phyloP scores from a whole-genome alignment of 768 basidiomycete genomes.

The Suillus placidus region DNA sequence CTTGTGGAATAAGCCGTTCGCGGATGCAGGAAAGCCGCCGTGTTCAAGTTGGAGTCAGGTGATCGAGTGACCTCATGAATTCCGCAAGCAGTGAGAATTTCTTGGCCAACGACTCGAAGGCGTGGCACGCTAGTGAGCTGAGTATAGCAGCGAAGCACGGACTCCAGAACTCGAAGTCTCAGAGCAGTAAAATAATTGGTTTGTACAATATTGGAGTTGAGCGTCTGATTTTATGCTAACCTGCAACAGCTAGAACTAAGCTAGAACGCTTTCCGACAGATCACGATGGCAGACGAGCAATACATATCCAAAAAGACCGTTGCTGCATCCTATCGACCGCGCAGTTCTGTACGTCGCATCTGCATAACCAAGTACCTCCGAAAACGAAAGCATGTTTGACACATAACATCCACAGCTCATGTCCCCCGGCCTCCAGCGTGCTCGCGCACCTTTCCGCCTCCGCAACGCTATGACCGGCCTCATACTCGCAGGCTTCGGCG shows the following conservation, averaged over 20 bases:
- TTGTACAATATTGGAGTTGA: neutral
- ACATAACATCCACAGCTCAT: slow-evolving; percentile 55
- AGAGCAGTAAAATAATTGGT: slow-evolving; percentile 1
- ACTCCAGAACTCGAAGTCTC: neutral
- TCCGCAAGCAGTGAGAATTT: slow-evolving; percentile 3
- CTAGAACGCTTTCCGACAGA: neutral
- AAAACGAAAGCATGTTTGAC: neutral
- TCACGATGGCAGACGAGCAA: slow-evolving; percentile 36
- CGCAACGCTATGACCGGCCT: slow-evolving; percentile 81
- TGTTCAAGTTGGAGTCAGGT: slow-evolving; percentile 2
- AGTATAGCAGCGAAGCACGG: neutral
- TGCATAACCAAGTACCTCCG: neutral
- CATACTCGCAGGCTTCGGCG: slow-evolving; percentile 69
- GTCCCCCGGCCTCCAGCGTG: slow-evolving; percentile 87
- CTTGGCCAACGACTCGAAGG: neutral
- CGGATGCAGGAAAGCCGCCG: slow-evolving; percentile 2
- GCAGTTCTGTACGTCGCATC: slow-evolving; percentile 36
- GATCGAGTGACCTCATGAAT: slow-evolving; percentile 6
- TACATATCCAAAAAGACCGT: slow-evolving; percentile 39
- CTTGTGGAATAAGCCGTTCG: neutral
- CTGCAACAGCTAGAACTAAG: neutral
- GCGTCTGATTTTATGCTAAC: neutral
- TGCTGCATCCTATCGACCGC: slow-evolving; percentile 41
- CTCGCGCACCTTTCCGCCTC: slow-evolving; percentile 79
- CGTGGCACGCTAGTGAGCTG: slow-evolving; percentile 2